Evolutionary conservation across 2,329 filamentous ascomycete species (phyloP).

Genomic region (Aspergillus arachidicola): DNA sequence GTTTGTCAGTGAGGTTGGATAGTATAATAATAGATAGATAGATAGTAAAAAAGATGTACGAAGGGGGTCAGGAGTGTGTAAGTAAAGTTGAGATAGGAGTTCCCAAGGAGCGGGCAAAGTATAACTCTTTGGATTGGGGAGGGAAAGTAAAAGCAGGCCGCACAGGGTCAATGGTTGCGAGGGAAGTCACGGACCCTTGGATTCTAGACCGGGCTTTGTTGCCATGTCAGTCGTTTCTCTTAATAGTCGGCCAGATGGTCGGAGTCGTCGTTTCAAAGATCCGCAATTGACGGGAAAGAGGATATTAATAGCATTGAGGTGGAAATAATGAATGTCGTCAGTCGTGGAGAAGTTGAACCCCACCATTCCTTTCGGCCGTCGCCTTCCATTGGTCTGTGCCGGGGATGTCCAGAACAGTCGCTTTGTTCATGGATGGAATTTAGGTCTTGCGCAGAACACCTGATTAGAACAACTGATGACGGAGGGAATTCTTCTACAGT

Average conservation of each 20-base stretch:
- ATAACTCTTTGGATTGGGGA: background rate
- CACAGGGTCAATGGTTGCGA: background rate
- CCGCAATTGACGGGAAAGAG: constrained; percentile 11
- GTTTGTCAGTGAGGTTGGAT: constrained; percentile 12
- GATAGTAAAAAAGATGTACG: background rate
- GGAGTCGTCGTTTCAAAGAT: constrained; percentile 7
- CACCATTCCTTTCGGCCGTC: constrained; percentile 13
- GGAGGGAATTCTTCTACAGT: too few relatives aligned
- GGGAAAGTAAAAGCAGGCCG: background rate
- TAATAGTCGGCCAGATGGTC: background rate
- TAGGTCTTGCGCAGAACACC: background rate
- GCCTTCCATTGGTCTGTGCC: constrained; percentile 16
- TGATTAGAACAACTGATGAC: background rate
- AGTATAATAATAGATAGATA: background rate
- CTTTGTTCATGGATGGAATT: background rate
- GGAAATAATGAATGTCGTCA: constrained; percentile 27
- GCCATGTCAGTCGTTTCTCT: constrained; percentile 14
- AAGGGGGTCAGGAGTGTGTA: background rate
- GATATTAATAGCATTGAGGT: constrained; percentile 22
- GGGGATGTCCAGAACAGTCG: constrained; percentile 10
- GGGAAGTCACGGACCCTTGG: constrained; percentile 22
- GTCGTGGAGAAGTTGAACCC: constrained; percentile 20
- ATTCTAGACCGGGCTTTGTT: constrained; percentile 11
- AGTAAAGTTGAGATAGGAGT: background rate
- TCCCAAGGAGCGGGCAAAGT: background rate